These are phyloP conservation scores for Saraca asoca DNA, from an alignment of 331 rosid species.

Conservation along the genomic window DNA sequence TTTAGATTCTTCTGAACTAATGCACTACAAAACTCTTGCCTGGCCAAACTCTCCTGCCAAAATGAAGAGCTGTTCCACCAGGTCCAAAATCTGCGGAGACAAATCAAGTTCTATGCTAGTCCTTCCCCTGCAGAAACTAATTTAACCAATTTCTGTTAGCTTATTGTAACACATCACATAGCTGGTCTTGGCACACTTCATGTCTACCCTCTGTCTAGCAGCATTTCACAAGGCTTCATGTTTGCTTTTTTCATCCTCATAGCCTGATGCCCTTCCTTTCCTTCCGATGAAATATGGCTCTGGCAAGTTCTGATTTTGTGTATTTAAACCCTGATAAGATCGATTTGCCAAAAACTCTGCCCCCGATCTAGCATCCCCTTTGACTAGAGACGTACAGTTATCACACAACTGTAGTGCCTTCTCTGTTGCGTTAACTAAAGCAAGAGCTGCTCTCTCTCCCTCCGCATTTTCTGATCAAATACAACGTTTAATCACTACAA, in stretches of 20 bases:
- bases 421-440: constrained; percentile 49
- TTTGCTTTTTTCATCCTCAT: constrained; percentile 52
- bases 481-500: not conserved
- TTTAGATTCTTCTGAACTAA: too few relatives aligned
- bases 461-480: constrained; percentile 38
- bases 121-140: not conserved
- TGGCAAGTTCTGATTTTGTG: constrained; percentile 45
- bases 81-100: constrained; percentile 10
- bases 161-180: not conserved
- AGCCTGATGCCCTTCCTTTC: constrained; percentile 73
- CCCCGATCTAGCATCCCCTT: constrained; percentile 58
- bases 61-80: not conserved
- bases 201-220: not conserved
- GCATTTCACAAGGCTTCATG: constrained; percentile 16
- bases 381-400: constrained; percentile 35
- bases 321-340: constrained; percentile 76
- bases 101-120: constrained; percentile 9
- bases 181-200: constrained; percentile 1
- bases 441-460: constrained; percentile 42
- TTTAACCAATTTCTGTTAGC: constrained; percentile 5
- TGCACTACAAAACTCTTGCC: not conserved
- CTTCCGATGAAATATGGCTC: constrained; percentile 65
- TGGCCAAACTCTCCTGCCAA: constrained; percentile 18
- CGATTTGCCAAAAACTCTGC: constrained; percentile 74
- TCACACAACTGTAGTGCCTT: constrained; percentile 49